Percentiles rank a stretch among this genome's conserved stretches.
These are phyloP conservation scores for Myrica gale DNA, from an alignment of 306 rosid genomes.

Conservation along the genomic window DNA sequence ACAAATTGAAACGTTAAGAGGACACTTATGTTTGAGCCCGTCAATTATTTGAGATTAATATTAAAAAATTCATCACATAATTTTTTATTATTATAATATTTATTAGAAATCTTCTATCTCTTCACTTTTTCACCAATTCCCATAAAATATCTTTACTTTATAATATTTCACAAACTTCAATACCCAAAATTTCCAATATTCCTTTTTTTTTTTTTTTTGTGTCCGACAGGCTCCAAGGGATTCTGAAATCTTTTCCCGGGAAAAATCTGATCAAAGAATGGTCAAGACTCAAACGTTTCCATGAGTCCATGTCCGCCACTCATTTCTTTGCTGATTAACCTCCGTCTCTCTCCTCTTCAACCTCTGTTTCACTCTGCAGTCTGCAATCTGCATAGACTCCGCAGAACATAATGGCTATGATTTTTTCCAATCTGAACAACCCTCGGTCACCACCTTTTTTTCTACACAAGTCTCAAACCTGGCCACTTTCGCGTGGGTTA, in stretches of 20 bases:
- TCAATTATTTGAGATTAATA: too few relatives aligned
- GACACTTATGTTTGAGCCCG: too few relatives aligned
- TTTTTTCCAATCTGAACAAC: slow-evolving; percentile 35
- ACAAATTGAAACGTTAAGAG: too few relatives aligned
- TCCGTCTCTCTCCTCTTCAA: background rate
- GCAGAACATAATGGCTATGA: slow-evolving; percentile 39
- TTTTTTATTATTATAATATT: too few relatives aligned
- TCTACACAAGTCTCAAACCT: slow-evolving; percentile 21
- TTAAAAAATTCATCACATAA: too few relatives aligned
- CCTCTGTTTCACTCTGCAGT: slow-evolving; percentile 10
- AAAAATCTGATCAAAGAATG: slow-evolving; percentile 3
- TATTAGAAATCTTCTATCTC: too few relatives aligned
- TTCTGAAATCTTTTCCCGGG: slow-evolving; percentile 16
- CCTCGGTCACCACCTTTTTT: slow-evolving; percentile 9
- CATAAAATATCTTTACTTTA: too few relatives aligned
- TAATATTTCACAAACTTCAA: too few relatives aligned
- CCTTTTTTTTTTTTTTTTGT: too few relatives aligned
- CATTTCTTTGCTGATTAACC: slow-evolving; percentile 22
- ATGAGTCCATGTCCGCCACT: slow-evolving; percentile 22
- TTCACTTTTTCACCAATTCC: too few relatives aligned
- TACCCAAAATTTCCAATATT: too few relatives aligned
- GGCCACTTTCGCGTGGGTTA: background rate
- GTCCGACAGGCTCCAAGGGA: background rate
- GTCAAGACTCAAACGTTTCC: background rate
- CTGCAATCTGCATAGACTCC: too few relatives aligned